Base-by-base conservation (phyloP, 2,329 filamentous ascomycete genomes). In the Hypoxylon sp. region DNA sequence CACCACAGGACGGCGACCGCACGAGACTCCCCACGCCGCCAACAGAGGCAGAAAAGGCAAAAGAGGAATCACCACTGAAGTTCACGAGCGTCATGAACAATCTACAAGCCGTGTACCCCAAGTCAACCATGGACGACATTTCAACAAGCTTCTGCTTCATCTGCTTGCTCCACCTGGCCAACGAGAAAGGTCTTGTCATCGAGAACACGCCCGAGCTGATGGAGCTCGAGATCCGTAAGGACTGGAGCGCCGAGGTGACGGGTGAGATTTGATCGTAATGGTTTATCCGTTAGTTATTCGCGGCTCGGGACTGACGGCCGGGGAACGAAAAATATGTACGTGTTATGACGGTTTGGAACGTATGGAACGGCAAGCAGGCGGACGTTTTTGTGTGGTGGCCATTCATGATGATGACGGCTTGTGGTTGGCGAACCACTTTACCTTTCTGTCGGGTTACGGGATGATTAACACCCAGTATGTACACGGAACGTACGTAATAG, bases 131-230 rank as follows among this genome's bases (percentile, higher is more conserved):
- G 88, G 89, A 91, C 65, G 96, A 99, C 79, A 98, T 99, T 74
- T 97, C 94, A 34, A 99, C 96, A 0, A 96, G 87, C 68, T 91
- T 82, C 80, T 97, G 96, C 78, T 99, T 98, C 81, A 99, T 99
- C 75, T 96, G 92, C 74, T 81, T 97, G 62, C 82, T 97, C 70
- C 94, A 97, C 79, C 78, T 97, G 74, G 94, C 94, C 64, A 97
- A 97, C 79, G 94, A 97, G 76, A 95, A 96, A 81, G 94, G 94
- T 0, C 82, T 97, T 39, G 84, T 91, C 23, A 91, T 97, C 67
- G 86, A 91, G 70, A 88, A 88, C 72, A 85, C 85, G 9, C 80
- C 82, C 43, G 86, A 84, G 50, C 78, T 90, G 59, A 82, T 81
- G 55, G 88, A 90, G 73, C 79, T 90, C 65, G 81, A 84, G 51